Conservation (phyloP, 768 basidiomycete species). For the Boletales sp. region DNA sequence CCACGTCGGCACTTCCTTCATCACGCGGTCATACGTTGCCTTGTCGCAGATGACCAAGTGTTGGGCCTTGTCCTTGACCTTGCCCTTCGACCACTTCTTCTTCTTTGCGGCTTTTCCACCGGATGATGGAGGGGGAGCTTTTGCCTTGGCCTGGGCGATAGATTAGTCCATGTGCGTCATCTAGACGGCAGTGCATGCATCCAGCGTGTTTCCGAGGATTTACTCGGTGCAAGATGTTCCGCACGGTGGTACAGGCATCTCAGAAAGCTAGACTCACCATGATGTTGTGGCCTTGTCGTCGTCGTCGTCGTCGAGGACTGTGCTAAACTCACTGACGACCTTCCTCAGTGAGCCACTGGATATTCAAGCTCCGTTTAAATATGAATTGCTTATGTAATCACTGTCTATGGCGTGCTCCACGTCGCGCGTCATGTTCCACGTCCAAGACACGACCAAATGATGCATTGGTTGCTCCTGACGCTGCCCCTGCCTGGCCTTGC, state of each 20-base stretch:
- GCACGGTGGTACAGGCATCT: background rate
- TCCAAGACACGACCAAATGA: slow-evolving; percentile 31
- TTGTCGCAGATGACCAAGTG: slow-evolving; percentile 97
- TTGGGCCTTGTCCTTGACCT: slow-evolving; percentile 99
- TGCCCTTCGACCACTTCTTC: slow-evolving; percentile 99
- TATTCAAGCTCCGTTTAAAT: slow-evolving; percentile 22
- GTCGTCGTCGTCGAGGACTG: slow-evolving; percentile 24
- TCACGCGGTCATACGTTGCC: slow-evolving; percentile 85
- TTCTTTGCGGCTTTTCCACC: slow-evolving; percentile 94
- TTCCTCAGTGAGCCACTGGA: slow-evolving; percentile 18
- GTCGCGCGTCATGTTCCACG: background rate
- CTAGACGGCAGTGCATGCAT: slow-evolving; percentile 16
- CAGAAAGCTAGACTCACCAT: slow-evolving; percentile 26
- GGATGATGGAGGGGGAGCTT: slow-evolving; percentile 57
- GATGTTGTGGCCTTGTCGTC: slow-evolving; percentile 20
- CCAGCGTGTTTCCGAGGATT: slow-evolving; percentile 17
- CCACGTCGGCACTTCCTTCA: slow-evolving; percentile 99
- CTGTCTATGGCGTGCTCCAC: background rate
- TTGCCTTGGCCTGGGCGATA: slow-evolving; percentile 67
- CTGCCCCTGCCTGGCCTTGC: slow-evolving; percentile 39
- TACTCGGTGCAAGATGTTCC: background rate
- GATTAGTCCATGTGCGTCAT: slow-evolving; percentile 17
- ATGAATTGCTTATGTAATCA: slow-evolving; percentile 17
- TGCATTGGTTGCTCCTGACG: slow-evolving; percentile 46
- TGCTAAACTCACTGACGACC: background rate